A percentile compares a stretch with the other conserved stretches of the same genome.
These are phyloP conservation scores for Plantago coronopus DNA, from an alignment of 305 asterid genomes.

Conservation along the genomic window DNA sequence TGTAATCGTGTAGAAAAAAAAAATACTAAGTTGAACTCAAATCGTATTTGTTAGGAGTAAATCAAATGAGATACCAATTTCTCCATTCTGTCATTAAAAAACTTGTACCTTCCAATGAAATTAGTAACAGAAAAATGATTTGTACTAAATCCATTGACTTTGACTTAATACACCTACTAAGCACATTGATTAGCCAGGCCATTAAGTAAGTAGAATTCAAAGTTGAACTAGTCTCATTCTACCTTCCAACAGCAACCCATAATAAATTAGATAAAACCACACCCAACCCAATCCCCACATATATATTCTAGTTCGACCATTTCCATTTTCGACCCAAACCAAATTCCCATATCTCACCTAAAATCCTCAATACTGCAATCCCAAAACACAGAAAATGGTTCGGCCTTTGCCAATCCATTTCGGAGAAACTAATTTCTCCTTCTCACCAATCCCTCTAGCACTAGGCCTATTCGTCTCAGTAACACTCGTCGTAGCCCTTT, in stretches of 20 bases:
- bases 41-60: too few relatives aligned
- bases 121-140: too few relatives aligned
- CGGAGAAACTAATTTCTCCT: neutral
- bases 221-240: constrained; percentile 1
- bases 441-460: constrained; percentile 43
- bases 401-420: constrained; percentile 35
- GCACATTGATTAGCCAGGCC: neutral
- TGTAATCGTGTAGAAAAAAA: too few relatives aligned
- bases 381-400: constrained; percentile 36
- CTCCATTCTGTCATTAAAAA: too few relatives aligned
- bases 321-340: constrained; percentile 9
- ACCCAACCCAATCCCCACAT: neutral
- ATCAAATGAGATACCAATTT: too few relatives aligned
- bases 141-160: neutral
- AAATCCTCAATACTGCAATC: neutral
- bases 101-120: too few relatives aligned
- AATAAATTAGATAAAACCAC: neutral
- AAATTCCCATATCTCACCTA: neutral
- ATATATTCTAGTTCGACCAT: constrained; percentile 3
- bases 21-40: too few relatives aligned
- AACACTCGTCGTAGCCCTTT: constrained; percentile 45
- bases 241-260: constrained; percentile 16
- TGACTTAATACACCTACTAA: neutral
- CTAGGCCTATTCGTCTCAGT: constrained; percentile 53
- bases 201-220: neutral